Evolutionary conservation across 73 alveolate genomes (phyloP).

Genomic region (Paramecium sonneborni): DNA sequence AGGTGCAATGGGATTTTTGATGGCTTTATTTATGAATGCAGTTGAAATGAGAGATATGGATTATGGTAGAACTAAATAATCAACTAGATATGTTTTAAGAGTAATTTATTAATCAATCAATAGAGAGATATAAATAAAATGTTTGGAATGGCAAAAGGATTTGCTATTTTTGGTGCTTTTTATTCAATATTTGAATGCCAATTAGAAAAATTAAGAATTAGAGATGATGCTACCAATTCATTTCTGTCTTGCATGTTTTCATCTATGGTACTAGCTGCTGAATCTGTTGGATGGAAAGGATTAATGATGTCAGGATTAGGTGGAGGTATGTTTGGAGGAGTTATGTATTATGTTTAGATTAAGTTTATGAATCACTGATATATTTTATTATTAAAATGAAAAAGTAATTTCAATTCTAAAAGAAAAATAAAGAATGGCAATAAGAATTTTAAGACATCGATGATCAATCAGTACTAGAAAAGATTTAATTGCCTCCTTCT

Average conservation of each 20-base stretch:
- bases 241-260: conserved; percentile 52
- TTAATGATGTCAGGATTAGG: conserved; percentile 59
- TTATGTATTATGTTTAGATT: conserved; percentile 33
- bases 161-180: conserved; percentile 62
- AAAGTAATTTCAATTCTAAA: neutral
- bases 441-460: conserved; percentile 13
- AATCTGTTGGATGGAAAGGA: conserved; percentile 34
- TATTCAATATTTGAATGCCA: conserved; percentile 63
- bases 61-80: conserved; percentile 60
- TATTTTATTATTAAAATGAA: neutral
- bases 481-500: neutral
- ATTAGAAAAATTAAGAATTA: conserved; percentile 58
- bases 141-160: conserved; percentile 47
- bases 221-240: conserved; percentile 57
- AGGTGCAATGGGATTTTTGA: conserved; percentile 68
- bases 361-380: conserved; percentile 47
- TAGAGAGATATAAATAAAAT: conserved; percentile 56
- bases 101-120: neutral
- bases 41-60: conserved; percentile 71
- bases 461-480: neutral
- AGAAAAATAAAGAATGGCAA: conserved; percentile 22
- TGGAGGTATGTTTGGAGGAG: conserved; percentile 55
- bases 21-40: conserved; percentile 68
- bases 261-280: conserved; percentile 59
- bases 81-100: conserved; percentile 19